Percentiles rank a stretch among this genome's conserved stretches.
Conservation (phyloP, 495 filamentous ascomycete species). For the Neurospora sp. region DNA sequence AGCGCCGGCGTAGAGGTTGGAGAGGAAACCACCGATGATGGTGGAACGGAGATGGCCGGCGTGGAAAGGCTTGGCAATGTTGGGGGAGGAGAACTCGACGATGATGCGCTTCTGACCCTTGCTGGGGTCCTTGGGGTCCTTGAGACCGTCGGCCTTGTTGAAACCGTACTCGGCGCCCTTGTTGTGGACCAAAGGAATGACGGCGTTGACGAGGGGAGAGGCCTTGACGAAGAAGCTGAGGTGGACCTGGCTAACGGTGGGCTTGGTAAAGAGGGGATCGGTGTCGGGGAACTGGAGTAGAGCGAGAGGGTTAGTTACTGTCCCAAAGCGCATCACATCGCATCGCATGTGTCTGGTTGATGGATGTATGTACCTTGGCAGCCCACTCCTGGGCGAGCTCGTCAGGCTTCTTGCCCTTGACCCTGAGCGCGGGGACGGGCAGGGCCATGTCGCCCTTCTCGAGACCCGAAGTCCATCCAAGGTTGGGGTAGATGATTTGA, state of each 20-base stretch:
- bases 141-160: slow-evolving; percentile 55
- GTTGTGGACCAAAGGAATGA: slow-evolving; percentile 54
- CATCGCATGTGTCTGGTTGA: neutral
- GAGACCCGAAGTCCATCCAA: slow-evolving; percentile 72
- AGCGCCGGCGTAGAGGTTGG: slow-evolving; percentile 47
- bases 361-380: slow-evolving; percentile 39
- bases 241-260: slow-evolving; percentile 51
- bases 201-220: slow-evolving; percentile 43
- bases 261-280: slow-evolving; percentile 59
- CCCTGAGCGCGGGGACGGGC: slow-evolving; percentile 65
- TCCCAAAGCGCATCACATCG: neutral
- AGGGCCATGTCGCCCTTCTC: slow-evolving; percentile 86
- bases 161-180: slow-evolving; percentile 53
- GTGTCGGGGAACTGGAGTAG: slow-evolving; percentile 58
- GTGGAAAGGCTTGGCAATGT: slow-evolving; percentile 61
- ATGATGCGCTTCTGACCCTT: slow-evolving; percentile 61
- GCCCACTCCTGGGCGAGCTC: slow-evolving; percentile 63
- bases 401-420: slow-evolving; percentile 73
- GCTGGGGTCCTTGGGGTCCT: slow-evolving; percentile 57
- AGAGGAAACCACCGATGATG: slow-evolving; percentile 56
- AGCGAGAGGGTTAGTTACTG: neutral
- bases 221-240: slow-evolving; percentile 75
- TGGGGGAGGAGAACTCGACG: slow-evolving; percentile 49
- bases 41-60: slow-evolving; percentile 57
- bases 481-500: slow-evolving; percentile 68